Conservation (phyloP, 2,329 filamentous ascomycete species). For the Fusarium neocosmosporiellum region DNA sequence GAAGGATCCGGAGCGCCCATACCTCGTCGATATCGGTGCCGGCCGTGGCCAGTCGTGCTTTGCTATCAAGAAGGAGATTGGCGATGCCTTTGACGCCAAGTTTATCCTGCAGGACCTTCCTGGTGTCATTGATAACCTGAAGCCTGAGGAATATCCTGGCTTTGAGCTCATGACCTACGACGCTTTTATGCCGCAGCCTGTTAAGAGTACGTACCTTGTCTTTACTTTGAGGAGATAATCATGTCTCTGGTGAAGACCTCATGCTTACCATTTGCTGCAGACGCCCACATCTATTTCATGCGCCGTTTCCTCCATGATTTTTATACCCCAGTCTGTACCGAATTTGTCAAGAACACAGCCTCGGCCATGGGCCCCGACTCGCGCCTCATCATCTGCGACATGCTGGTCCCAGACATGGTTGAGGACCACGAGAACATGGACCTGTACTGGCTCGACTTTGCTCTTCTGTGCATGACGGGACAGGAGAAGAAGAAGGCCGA, state of each 20-base stretch:
- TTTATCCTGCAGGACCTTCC: slow-evolving; percentile 50
- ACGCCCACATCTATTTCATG: slow-evolving; percentile 49
- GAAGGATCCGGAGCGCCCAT: slow-evolving; percentile 44
- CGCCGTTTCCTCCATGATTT: slow-evolving; percentile 49
- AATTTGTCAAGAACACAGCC: slow-evolving; percentile 46
- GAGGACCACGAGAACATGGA: slow-evolving; percentile 40
- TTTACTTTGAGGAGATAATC: rapidly evolving
- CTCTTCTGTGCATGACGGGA: slow-evolving; percentile 45
- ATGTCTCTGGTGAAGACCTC: neutral
- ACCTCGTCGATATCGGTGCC: slow-evolving; percentile 48
- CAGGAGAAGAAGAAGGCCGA: slow-evolving; percentile 48
- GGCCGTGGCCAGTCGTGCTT: slow-evolving; percentile 47
- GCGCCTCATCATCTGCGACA: slow-evolving; percentile 49
- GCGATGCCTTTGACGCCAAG: slow-evolving; percentile 37
- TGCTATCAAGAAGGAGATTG: slow-evolving; percentile 43
- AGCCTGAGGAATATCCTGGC: slow-evolving; percentile 31
- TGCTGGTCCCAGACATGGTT: slow-evolving; percentile 48
- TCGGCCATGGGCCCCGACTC: slow-evolving; percentile 48
- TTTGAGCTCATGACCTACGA: slow-evolving; percentile 44
- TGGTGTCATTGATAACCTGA: slow-evolving; percentile 43
- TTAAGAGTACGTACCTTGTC: slow-evolving; percentile 31
- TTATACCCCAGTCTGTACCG: slow-evolving; percentile 44
- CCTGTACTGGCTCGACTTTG: slow-evolving; percentile 49
- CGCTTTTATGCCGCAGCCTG: slow-evolving; percentile 32
- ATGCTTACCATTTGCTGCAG: slow-evolving; percentile 21